phyloP scores from a whole-genome alignment of 768 basidiomycete genomes.

The Clavulina sp. region DNA sequence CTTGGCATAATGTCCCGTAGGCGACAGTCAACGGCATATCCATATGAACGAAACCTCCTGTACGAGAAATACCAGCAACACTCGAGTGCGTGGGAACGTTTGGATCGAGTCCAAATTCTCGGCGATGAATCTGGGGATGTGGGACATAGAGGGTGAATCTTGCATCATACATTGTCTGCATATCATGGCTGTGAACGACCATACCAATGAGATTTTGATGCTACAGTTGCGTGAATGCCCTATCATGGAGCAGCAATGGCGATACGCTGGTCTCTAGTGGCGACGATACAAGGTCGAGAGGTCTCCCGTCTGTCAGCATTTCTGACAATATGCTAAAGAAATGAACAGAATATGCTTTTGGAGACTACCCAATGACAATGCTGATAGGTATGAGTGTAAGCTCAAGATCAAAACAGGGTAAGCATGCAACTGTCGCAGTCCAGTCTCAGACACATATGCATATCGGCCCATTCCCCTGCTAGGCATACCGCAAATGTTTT shows the following conservation, averaged over 20 bases:
- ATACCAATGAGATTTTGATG: neutral
- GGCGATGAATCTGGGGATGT: slow-evolving; percentile 30
- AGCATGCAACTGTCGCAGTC: slow-evolving; percentile 13
- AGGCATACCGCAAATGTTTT: slow-evolving; percentile 79
- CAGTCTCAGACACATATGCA: slow-evolving; percentile 37
- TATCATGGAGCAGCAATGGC: slow-evolving; percentile 21
- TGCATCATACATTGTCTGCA: neutral
- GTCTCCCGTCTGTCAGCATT: neutral
- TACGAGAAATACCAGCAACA: too few relatives aligned
- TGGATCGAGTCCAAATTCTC: slow-evolving; percentile 59
- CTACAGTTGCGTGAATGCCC: slow-evolving; percentile 20
- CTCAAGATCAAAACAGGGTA: slow-evolving; percentile 5
- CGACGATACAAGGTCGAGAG: slow-evolving; percentile 18
- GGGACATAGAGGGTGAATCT: slow-evolving; percentile 47
- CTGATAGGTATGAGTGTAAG: slow-evolving; percentile 22
- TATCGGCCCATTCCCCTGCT: slow-evolving; percentile 50
- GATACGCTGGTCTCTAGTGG: slow-evolving; percentile 18
- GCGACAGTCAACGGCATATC: too few relatives aligned
- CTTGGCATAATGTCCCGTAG: too few relatives aligned
- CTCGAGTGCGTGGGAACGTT: slow-evolving; percentile 15
- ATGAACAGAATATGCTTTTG: slow-evolving; percentile 52
- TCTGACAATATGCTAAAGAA: neutral
- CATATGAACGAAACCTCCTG: too few relatives aligned
- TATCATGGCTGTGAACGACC: neutral
- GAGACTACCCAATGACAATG: slow-evolving; percentile 37